A percentile compares a stretch with the other conserved stretches of the same genome.
phyloP scores from a whole-genome alignment of 148 eudicot species.

The Limonium bicolor region DNA sequence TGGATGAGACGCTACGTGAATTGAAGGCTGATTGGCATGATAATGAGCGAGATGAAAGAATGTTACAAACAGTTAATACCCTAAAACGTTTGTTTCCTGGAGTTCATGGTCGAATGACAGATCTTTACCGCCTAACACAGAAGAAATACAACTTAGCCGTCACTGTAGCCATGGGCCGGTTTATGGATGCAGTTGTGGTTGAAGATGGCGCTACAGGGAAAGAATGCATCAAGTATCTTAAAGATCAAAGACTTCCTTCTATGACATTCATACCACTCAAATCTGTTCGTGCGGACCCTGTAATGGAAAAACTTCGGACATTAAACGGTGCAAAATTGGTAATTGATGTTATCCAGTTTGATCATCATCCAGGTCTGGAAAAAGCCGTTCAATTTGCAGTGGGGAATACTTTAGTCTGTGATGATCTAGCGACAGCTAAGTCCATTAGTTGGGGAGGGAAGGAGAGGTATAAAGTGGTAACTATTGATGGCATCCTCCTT shows the following conservation, averaged over 20 bases:
- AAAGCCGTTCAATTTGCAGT: conserved; percentile 85
- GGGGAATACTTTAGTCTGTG: conserved; percentile 89
- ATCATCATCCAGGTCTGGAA: conserved; percentile 64
- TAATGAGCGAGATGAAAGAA: conserved; percentile 75
- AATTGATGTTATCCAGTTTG: conserved; percentile 89
- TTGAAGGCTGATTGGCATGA: conserved; percentile 84
- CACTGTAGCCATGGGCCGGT: conserved; percentile 95
- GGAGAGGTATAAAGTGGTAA: conserved; percentile 88
- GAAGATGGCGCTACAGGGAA: conserved; percentile 86
- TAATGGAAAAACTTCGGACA: conserved; percentile 61
- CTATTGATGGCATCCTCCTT: conserved; percentile 75
- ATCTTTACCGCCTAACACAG: conserved; percentile 77
- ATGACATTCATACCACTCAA: conserved; percentile 91
- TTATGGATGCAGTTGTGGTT: conserved; percentile 96
- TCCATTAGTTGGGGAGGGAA: conserved; percentile 81
- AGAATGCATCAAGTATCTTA: conserved; percentile 91
- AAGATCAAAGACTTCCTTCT: conserved; percentile 87
- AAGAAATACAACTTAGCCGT: conserved; percentile 91
- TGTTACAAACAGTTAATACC: conserved; percentile 79
- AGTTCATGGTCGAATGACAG: conserved; percentile 96
- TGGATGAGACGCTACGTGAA: conserved; percentile 68
- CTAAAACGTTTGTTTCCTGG: conserved; percentile 81
- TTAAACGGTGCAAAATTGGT: conserved; percentile 71
- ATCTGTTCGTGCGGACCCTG: conserved; percentile 79
- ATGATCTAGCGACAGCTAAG: conserved; percentile 77